Conservation (phyloP, 75 land plant species). For the Pinus albicaulis region DNA sequence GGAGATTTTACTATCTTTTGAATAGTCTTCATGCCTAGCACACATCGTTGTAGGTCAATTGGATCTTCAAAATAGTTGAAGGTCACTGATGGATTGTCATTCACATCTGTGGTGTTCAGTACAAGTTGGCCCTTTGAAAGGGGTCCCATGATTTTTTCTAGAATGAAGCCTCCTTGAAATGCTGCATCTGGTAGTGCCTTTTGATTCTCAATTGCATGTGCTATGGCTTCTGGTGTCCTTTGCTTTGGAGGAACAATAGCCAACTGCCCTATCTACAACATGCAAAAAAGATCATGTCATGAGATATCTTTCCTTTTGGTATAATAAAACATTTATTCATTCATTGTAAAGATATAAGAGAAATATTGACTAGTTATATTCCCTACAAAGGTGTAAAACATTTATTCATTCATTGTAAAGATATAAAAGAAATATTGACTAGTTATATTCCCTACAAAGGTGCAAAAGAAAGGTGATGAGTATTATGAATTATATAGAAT, state of each 20-base stretch:
- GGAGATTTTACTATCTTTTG: slow-evolving; percentile 17
- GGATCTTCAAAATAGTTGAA: slow-evolving; percentile 61
- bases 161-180: slow-evolving; percentile 58
- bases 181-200: slow-evolving; percentile 16
- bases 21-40: slow-evolving; percentile 30
- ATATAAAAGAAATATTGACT: background rate
- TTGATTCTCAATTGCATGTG: slow-evolving; percentile 28
- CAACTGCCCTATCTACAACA: slow-evolving; percentile 47
- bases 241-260: slow-evolving; percentile 58
- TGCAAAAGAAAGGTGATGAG: background rate
- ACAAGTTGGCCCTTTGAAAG: slow-evolving; percentile 34
- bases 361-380: background rate
- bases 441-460: background rate
- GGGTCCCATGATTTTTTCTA: slow-evolving; percentile 49
- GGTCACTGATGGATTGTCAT: slow-evolving; percentile 41
- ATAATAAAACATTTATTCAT: background rate
- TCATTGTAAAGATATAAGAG: background rate
- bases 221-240: slow-evolving; percentile 53
- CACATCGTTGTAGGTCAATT: slow-evolving; percentile 36
- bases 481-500: too few species aligned
- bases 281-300: background rate
- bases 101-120: slow-evolving; percentile 16
- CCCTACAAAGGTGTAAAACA: too few species aligned
- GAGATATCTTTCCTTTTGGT: background rate
- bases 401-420: background rate